Percentiles rank a stretch among this genome's conserved stretches.
Evolutionary conservation across 163 green algal genomes (phyloP).

Genomic region (Scenedesmus sp.): DNA sequence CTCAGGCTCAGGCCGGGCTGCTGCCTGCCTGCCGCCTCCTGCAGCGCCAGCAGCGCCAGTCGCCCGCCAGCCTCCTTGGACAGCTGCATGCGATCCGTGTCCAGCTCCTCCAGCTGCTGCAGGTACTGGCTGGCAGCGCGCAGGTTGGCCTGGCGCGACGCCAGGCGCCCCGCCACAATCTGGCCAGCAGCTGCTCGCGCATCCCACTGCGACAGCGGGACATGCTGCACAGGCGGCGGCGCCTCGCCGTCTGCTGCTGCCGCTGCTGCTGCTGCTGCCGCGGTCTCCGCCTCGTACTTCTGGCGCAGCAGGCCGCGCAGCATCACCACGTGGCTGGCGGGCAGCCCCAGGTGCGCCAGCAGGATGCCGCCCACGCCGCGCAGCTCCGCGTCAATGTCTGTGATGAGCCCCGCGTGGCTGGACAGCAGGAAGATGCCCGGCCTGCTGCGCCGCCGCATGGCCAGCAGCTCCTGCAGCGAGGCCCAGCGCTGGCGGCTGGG

Average conservation of each 20-base stretch:
- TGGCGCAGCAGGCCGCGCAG: constrained; percentile 21
- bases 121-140: not conserved
- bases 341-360: constrained; percentile 42
- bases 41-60: not conserved
- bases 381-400: constrained; percentile 52
- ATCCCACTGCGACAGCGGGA: constrained; percentile 28
- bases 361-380: constrained; percentile 39
- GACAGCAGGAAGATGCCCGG: constrained; percentile 52
- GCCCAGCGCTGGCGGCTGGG: constrained; percentile 26
- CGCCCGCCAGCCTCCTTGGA: not conserved
- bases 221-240: not conserved
- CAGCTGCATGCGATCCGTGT: not conserved
- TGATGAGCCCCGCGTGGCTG: constrained; percentile 42
- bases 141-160: too few relatives aligned
- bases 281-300: constrained; percentile 24
- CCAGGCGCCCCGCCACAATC: not conserved
- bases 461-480: constrained; percentile 32
- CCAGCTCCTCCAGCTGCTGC: not conserved
- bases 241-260: not conserved
- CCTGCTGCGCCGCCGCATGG: not conserved
- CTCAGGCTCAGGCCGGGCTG: not conserved
- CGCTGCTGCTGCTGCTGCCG: constrained; percentile 4
- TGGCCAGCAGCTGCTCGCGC: not conserved
- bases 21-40: not conserved
- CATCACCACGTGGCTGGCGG: constrained; percentile 38